Conservation (phyloP, 768 basidiomycete species). For the Boletus reticuloceps region DNA sequence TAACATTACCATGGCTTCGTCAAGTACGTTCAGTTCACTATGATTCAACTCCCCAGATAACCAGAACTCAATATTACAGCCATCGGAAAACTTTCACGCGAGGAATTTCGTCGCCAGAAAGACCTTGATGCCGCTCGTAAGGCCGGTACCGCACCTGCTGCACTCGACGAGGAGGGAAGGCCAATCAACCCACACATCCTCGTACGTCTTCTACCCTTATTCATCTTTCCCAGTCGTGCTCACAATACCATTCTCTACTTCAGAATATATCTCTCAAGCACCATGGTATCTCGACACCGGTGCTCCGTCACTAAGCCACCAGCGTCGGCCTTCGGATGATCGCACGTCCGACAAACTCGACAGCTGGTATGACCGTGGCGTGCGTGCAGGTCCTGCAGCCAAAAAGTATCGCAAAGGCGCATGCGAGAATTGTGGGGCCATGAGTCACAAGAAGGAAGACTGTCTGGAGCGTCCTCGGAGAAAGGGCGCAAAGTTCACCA, state of each 20-base stretch:
- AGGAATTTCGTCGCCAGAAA: conserved; percentile 93
- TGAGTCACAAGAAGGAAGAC: conserved; percentile 88
- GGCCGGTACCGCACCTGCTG: conserved; percentile 96
- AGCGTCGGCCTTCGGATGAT: conserved; percentile 72
- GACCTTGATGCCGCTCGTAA: conserved; percentile 98
- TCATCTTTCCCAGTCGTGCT: neutral
- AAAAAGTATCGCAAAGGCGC: conserved; percentile 98
- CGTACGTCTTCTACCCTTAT: conserved; percentile 51
- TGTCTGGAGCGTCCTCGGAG: conserved; percentile 96
- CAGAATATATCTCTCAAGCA: conserved; percentile 97
- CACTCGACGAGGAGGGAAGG: conserved; percentile 90
- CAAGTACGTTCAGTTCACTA: conserved; percentile 14
- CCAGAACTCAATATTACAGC: conserved; percentile 28
- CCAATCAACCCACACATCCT: conserved; percentile 99
- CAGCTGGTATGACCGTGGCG: conserved; percentile 89
- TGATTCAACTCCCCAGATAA: neutral
- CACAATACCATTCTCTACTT: neutral
- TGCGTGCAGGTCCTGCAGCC: conserved; percentile 82
- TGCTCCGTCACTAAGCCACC: conserved; percentile 90
- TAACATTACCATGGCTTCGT: conserved; percentile 22
- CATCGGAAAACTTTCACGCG: conserved; percentile 84
- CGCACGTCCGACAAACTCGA: conserved; percentile 66
- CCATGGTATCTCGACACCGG: conserved; percentile 99
- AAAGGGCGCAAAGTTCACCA: conserved; percentile 92
- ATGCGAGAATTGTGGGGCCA: conserved; percentile 98